Conservation (phyloP, 331 rosid genomes). For the Phaseolus coccineus region DNA sequence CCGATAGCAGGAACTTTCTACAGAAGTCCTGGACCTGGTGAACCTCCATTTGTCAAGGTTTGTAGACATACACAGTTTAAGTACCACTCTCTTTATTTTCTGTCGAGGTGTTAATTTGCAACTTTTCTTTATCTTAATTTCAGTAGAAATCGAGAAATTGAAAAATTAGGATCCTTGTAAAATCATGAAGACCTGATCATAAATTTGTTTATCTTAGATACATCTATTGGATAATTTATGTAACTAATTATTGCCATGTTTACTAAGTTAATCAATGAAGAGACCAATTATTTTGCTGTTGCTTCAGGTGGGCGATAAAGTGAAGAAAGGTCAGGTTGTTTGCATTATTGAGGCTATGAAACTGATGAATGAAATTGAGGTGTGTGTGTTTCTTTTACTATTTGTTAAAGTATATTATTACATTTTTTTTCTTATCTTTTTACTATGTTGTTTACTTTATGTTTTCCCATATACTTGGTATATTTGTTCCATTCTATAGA, state of each 20-base stretch:
- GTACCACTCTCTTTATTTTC: constrained; percentile 4
- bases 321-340: constrained; percentile 84
- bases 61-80: constrained; percentile 14
- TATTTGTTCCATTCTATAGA: background rate
- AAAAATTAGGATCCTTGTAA: no score
- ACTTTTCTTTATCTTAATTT: background rate
- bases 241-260: background rate
- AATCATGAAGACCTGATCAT: no score
- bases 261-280: background rate
- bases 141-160: no score
- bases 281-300: constrained; percentile 7
- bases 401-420: background rate
- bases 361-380: constrained; percentile 97
- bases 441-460: background rate
- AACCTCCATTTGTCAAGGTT: constrained; percentile 89
- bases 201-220: no score
- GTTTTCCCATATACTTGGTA: constrained; percentile 4
- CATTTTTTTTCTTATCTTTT: no score
- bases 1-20: constrained; percentile 99
- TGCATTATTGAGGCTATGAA: constrained; percentile 98
- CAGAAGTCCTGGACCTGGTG: constrained; percentile 80
- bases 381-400: constrained; percentile 28
- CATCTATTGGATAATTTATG: background rate
- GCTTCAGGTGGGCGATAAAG: constrained; percentile 91
- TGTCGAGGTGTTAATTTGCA: constrained; percentile 17